Percentiles rank a stretch among this genome's conserved stretches.
These are phyloP conservation scores for Candida sp. DNA, from an alignment of 1,139 yeast genomes.

Conservation along the genomic window DNA sequence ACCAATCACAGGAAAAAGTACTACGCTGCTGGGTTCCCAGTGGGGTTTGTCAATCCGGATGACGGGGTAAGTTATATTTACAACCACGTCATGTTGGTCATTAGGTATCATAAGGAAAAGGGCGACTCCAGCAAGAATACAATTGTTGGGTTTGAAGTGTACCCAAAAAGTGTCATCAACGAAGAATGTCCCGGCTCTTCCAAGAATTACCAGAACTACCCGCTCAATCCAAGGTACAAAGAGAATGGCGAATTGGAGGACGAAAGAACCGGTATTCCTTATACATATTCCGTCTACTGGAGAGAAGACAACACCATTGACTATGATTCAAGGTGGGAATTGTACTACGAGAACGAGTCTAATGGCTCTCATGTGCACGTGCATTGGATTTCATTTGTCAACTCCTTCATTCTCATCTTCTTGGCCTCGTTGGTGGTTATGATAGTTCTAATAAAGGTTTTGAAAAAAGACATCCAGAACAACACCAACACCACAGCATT, in stretches of 20 bases:
- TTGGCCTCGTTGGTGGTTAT: constrained; percentile 66
- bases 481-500: constrained; percentile 21
- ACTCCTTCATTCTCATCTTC: constrained; percentile 64
- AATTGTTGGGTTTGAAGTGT: constrained; percentile 91
- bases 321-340: constrained; percentile 77
- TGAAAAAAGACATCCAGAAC: constrained; percentile 39
- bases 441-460: constrained; percentile 59
- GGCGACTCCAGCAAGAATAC: constrained; percentile 42
- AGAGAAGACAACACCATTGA: constrained; percentile 74
- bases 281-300: constrained; percentile 90
- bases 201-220: constrained; percentile 57
- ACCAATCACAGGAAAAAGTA: constrained; percentile 63
- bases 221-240: constrained; percentile 33
- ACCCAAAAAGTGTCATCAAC: constrained; percentile 80
- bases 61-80: constrained; percentile 64
- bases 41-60: constrained; percentile 64
- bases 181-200: constrained; percentile 73
- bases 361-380: constrained; percentile 45
- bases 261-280: constrained; percentile 56
- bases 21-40: constrained; percentile 87
- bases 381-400: constrained; percentile 75
- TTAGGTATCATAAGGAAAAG: constrained; percentile 68
- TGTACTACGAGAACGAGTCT: constrained; percentile 65
- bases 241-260: constrained; percentile 21
- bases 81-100: constrained; percentile 82